Conservation (phyloP, 164 flowering plant species). For the Vitis cinerea region DNA sequence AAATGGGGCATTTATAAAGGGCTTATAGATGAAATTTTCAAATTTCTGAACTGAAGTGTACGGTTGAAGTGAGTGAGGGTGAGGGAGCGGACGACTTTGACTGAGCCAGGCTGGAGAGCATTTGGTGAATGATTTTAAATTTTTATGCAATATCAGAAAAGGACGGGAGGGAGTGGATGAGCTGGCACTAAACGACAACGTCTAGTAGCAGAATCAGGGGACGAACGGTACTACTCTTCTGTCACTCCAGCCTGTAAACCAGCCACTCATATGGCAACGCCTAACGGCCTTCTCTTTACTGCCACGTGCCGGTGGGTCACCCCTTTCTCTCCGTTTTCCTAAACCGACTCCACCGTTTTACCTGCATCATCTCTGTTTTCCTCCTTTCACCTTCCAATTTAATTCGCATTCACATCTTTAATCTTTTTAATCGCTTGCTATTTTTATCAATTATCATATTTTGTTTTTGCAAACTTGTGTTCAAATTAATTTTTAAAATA, state of each 20-base stretch:
- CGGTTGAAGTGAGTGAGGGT: slow-evolving; percentile 11
- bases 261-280: not conserved
- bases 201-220: slow-evolving; percentile 23
- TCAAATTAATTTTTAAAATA: too few relatives aligned
- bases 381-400: not conserved
- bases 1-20: not conserved
- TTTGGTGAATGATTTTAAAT: slow-evolving; percentile 16
- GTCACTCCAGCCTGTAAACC: slow-evolving; percentile 33
- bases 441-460: too few relatives aligned
- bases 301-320: slow-evolving; percentile 18
- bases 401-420: not conserved
- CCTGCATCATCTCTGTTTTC: not conserved
- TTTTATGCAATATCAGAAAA: slow-evolving; percentile 5
- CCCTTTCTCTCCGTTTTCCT: slow-evolving; percentile 7
- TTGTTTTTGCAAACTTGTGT: too few relatives aligned
- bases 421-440: too few relatives aligned
- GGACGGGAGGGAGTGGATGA: slow-evolving; percentile 20
- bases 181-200: slow-evolving; percentile 30
- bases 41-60: slow-evolving; percentile 5
- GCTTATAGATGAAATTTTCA: not conserved
- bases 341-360: slow-evolving; percentile 20
- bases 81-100: slow-evolving; percentile 34
- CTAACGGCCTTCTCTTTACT: slow-evolving; percentile 11
- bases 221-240: slow-evolving; percentile 17
- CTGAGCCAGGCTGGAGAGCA: slow-evolving; percentile 68